Percentiles rank a stretch among this genome's conserved stretches.
Conservation (phyloP, 352 stramenopile species). For the Phytophthora cactorum region DNA sequence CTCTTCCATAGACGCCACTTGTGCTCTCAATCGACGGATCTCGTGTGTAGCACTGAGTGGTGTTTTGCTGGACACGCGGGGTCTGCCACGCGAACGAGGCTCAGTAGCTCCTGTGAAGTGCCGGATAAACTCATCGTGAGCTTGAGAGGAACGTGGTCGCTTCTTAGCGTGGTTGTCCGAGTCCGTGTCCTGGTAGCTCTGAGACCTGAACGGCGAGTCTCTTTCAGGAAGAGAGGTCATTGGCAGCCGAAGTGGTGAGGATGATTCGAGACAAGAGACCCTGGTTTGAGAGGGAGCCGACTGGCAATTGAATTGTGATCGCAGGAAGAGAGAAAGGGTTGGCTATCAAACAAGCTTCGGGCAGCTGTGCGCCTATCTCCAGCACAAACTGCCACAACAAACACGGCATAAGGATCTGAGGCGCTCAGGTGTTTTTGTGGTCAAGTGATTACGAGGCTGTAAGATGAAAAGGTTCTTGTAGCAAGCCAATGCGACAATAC, state of each 20-base stretch:
- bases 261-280: background rate
- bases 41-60: slow-evolving; percentile 28
- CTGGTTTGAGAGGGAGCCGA: slow-evolving; percentile 2
- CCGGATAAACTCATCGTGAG: slow-evolving; percentile 21
- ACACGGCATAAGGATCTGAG: slow-evolving; percentile 24
- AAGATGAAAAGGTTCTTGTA: background rate
- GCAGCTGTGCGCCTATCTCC: slow-evolving; percentile 30
- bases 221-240: background rate
- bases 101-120: slow-evolving; percentile 4
- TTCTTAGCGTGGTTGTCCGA: slow-evolving; percentile 21
- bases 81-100: slow-evolving; percentile 5
- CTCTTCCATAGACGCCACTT: slow-evolving; percentile 34
- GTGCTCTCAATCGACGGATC: slow-evolving; percentile 25
- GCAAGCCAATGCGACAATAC: slow-evolving; percentile 14
- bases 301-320: slow-evolving; percentile 27
- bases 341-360: slow-evolving; percentile 22
- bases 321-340: slow-evolving; percentile 24
- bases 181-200: slow-evolving; percentile 6
- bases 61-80: slow-evolving; percentile 13
- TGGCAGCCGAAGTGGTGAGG: too few species aligned
- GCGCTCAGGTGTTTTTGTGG: slow-evolving; percentile 18
- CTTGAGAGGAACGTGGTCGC: slow-evolving; percentile 7
- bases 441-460: slow-evolving; percentile 1
- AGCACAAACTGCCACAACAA: slow-evolving; percentile 8
- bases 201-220: background rate